A percentile compares a stretch with the other conserved stretches of the same genome.
phyloP scores from a whole-genome alignment of 208 protist species.

The Crithidia acanthocephali region DNA sequence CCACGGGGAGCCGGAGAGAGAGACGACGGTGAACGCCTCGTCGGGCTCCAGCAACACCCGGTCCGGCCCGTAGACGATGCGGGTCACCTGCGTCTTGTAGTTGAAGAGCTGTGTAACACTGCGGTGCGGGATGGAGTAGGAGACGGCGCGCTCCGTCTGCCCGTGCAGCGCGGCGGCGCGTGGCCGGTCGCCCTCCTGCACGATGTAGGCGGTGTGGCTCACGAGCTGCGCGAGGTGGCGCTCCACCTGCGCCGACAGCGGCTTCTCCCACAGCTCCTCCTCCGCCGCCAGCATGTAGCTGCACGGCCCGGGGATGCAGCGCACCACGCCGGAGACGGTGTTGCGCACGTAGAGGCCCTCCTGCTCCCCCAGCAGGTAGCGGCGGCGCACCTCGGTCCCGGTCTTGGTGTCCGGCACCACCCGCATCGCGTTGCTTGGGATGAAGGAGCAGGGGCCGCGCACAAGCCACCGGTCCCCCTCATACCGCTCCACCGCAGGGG shows the following conservation, averaged over 20 bases:
- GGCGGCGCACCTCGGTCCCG: conserved; percentile 44
- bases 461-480: conserved; percentile 93
- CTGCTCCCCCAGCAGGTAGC: conserved; percentile 62
- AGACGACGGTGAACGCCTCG: conserved; percentile 87
- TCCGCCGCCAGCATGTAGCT: conserved; percentile 77
- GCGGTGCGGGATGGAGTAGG: conserved; percentile 94
- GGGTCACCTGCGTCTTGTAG: conserved; percentile 87
- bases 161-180: conserved; percentile 30
- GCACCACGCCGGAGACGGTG: conserved; percentile 65
- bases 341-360: conserved; percentile 89
- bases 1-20: conserved; percentile 88
- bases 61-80: conserved; percentile 86
- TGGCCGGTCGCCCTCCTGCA: conserved; percentile 11
- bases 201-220: conserved; percentile 56
- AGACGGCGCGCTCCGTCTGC: conserved; percentile 71
- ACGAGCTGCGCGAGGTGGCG: conserved; percentile 36
- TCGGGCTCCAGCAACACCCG: conserved; percentile 80
- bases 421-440: conserved; percentile 48
- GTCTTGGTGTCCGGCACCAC: conserved; percentile 48
- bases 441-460: conserved; percentile 82
- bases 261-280: conserved; percentile 89
- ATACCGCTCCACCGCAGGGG: conserved; percentile 42
- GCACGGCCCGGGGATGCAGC: conserved; percentile 68
- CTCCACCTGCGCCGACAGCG: conserved; percentile 61
- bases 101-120: conserved; percentile 97